phyloP scores from a whole-genome alignment of 371 early-diverging fungal species.

The Smittium mucronatum region DNA sequence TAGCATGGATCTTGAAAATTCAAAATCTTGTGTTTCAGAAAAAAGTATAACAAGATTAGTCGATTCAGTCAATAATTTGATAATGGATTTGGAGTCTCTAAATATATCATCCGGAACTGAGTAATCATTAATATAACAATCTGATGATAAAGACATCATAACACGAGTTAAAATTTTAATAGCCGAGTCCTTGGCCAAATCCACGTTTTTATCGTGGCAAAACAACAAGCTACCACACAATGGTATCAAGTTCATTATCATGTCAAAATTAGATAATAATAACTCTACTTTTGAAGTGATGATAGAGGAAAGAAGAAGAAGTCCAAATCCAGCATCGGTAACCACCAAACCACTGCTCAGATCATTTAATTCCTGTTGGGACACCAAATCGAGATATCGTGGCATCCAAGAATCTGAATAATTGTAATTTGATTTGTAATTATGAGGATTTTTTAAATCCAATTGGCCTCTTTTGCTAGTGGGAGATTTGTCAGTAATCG shows the following conservation, averaged over 20 bases:
- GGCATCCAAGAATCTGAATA: background rate
- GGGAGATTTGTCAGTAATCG: too few species aligned
- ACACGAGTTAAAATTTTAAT: background rate
- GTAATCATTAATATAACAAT: background rate
- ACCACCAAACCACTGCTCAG: background rate
- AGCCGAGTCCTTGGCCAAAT: background rate
- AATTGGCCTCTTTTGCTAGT: background rate
- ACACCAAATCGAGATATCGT: background rate
- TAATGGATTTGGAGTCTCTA: background rate
- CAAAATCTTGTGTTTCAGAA: background rate
- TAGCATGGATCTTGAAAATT: background rate
- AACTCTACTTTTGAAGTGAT: background rate
- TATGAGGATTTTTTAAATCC: background rate
- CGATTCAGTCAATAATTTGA: background rate
- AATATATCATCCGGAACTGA: background rate
- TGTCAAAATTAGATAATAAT: background rate
- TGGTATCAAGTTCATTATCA: background rate
- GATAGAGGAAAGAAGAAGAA: background rate
- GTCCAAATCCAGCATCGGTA: constrained; percentile 1
- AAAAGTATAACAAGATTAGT: background rate
- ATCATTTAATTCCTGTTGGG: background rate
- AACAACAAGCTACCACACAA: background rate
- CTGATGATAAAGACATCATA: background rate
- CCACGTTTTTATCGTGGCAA: background rate
- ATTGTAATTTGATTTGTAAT: background rate